Base-by-base conservation (phyloP, 1,284 basidiomycete species). In the Austropuccinia psidii region DNA sequence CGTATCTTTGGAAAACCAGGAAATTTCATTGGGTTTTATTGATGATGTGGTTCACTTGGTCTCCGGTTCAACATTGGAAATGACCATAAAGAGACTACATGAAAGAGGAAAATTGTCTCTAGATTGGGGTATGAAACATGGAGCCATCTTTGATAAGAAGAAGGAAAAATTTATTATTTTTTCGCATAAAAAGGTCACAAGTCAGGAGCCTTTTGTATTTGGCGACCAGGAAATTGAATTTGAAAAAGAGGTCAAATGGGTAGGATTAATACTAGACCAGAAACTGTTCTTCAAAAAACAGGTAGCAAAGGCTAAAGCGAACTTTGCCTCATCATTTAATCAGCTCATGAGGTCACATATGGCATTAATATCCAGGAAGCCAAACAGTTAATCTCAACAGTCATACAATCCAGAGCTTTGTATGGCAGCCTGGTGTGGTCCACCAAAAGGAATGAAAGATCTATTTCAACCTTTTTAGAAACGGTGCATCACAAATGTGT, bases 341-440 rank as follows among this genome's bases (percentile, higher is more conserved):
- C n/a, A n/a, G n/a, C n/a, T n/a, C n/a, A n/a, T n/a, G n/a, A n/a
- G n/a, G n/a, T n/a, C 39, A 62, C 60, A 27, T 62, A 27, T 62
- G 60, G 60, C 21, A 17, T 62, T 21, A 62, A 62, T 24, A 27
- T 31, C 1, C 39, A 45, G 35, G 8, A 8, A n/a, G 33, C 52
- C 4, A 33, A 52, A 6, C 13, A 15, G 19, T 37, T 68, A 15
- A 41, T 68, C 3, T 39, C 9, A 4, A 41, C 66, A 24, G 66
- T 57, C 21, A 4, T 68, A 24, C 27, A 43, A 11, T 35, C 52
- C 0, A 24, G 49, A 37, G 19, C 45, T 17, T 29, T 68, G 6
- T 68, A 39, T 57, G 66, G 66, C 2, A 68, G 66, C 27, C 9
- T 68, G 35, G 35, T 68, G 4, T 68, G 66, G 66, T 54, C 43